Evolutionary conservation across 2,329 filamentous ascomycete genomes (phyloP), one percentile per base, ranked within the genome.

Genomic region (Coniochaeta sp.): DNA sequence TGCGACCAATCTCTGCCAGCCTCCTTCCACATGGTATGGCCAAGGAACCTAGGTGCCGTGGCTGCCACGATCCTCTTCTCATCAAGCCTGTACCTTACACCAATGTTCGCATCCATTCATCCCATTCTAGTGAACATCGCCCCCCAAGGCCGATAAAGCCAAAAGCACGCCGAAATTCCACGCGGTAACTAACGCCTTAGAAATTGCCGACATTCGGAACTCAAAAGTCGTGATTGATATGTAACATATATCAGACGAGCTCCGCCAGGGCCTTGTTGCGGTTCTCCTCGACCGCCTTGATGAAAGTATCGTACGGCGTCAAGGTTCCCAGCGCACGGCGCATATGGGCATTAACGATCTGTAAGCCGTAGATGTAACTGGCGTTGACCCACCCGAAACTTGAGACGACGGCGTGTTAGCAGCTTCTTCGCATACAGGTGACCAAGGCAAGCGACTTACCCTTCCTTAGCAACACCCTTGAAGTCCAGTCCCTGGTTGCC

Each of bases 381-480:
- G 95, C 93, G 72, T 99, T 99, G 69, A 98, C 95, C 95, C 95
- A 99, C 58, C 93, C 95, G 71, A 99, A 99, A 61, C 93, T 57
- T 40, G 16, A 60, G 30, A 61, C 58, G 36, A 34, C 17, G n/a
- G 55, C 56, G 34, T 28, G 66, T 76, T 63, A 76, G 72, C 62
- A 63, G 44, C n/a, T 42, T 24, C 2, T 7, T 19, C 19, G 19
- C 28, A 30, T 58, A 28, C n/a, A n/a, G n/a, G n/a, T 8, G 19
- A 12, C 22, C 14, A 26, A 17, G 50, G 36, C 32, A 50, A 57
- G n/a, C 22, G 8, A 86, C 90, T 83, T 79, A 96, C 91, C 93
- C 93, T 85, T 98, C 93, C 67, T 91, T 91, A 59, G 93, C 91
- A 66, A 96, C 93, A 42, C 93, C 93, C 77, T 96, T 96, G 78